phyloP scores from a whole-genome alignment of 306 rosid genomes.

The cucumber (Cucumis sativus) region Cucumber_9930_V3 NC_026660.2:12115501-12116000 shows the following conservation, averaged over 20 bases:
- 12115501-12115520: constrained; percentile 70
- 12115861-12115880: constrained; percentile 35
- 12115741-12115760: constrained; percentile 65
- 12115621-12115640: constrained; percentile 52
- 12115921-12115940: constrained; percentile 27
- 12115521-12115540: constrained; percentile 28
- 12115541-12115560: constrained; percentile 11
- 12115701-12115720: constrained; percentile 34
- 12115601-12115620: constrained; percentile 54
- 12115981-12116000: constrained; percentile 35
- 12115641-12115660: constrained; percentile 57
- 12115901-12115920: constrained; percentile 45
- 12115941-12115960: constrained; percentile 50
- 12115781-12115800: constrained; percentile 33
- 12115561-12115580: constrained; percentile 28
- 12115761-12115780: constrained; percentile 46
- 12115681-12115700: constrained; percentile 16
- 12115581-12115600: constrained; percentile 57
- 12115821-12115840: constrained; percentile 29
- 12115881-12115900: constrained; percentile 38
- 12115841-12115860: constrained; percentile 29
- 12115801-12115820: constrained; percentile 23
- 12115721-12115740: constrained; percentile 21
- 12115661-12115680: constrained; percentile 48
- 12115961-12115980: constrained; percentile 42